These are phyloP conservation scores for Mycena crocata DNA, from an alignment of 768 basidiomycete species.

Conservation along the genomic window DNA sequence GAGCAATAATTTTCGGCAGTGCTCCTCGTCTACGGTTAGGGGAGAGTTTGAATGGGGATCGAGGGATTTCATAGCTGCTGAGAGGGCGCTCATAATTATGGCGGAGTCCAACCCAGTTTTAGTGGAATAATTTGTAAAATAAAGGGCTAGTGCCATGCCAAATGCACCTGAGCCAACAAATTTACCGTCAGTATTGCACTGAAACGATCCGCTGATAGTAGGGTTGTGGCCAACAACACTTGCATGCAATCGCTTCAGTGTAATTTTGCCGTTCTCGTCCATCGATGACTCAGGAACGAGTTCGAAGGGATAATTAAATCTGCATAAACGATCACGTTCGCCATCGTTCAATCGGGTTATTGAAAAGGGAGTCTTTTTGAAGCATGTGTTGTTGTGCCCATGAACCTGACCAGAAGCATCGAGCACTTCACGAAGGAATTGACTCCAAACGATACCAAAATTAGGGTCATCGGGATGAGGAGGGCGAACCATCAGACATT, in stretches of 20 bases:
- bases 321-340: slow-evolving; percentile 21
- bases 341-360: background rate
- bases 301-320: slow-evolving; percentile 7
- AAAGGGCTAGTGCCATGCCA: slow-evolving; percentile 19
- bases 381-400: slow-evolving; percentile 2
- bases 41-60: background rate
- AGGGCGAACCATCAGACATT: background rate
- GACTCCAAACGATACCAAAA: background rate
- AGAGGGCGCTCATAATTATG: slow-evolving; percentile 26
- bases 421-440: too few species aligned
- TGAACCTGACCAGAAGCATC: slow-evolving; percentile 4
- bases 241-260: slow-evolving; percentile 5
- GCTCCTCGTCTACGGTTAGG: background rate
- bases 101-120: slow-evolving; percentile 23
- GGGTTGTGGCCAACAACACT: too few species aligned
- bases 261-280: slow-evolving; percentile 30
- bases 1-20: slow-evolving; percentile 12
- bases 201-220: slow-evolving; percentile 10
- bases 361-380: slow-evolving; percentile 2
- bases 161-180: slow-evolving; percentile 30
- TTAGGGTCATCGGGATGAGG: background rate
- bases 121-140: slow-evolving; percentile 19
- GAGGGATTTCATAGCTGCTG: slow-evolving; percentile 16
- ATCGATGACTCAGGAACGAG: slow-evolving; percentile 12
- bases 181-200: slow-evolving; percentile 34